Conservation (phyloP, 495 filamentous ascomycete species). For the Trichoderma erinaceum region DNA sequence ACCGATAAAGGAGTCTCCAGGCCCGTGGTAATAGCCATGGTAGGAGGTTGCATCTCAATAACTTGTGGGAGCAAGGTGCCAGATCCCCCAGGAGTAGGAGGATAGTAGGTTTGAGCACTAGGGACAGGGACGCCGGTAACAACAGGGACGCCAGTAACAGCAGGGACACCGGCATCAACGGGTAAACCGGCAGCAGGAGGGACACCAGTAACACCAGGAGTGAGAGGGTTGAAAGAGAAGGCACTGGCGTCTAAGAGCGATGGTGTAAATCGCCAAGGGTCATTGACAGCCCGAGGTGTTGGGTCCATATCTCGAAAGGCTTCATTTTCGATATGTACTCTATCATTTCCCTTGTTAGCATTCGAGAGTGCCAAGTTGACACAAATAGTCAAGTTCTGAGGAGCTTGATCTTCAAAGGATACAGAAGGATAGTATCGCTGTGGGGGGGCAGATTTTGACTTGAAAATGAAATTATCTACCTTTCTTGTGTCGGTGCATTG, state of each 20-base stretch:
- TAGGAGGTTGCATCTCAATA: slow-evolving; percentile 86
- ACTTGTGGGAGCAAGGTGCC: slow-evolving; percentile 80
- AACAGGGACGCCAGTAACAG: not conserved
- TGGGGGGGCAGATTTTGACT: not conserved
- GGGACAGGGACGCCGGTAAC: not conserved
- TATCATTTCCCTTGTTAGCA: not conserved
- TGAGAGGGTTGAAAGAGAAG: slow-evolving; percentile 66
- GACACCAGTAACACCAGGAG: slow-evolving; percentile 39
- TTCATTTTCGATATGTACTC: slow-evolving; percentile 24
- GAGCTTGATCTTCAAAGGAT: not conserved
- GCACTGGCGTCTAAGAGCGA: slow-evolving; percentile 80
- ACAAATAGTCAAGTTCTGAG: not conserved
- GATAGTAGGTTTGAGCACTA: slow-evolving; percentile 73
- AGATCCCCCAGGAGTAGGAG: slow-evolving; percentile 78
- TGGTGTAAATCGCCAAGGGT: slow-evolving; percentile 78
- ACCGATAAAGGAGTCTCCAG: slow-evolving; percentile 82
- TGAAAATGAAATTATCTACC: slow-evolving; percentile 29
- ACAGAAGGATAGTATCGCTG: not conserved
- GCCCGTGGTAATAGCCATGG: slow-evolving; percentile 40
- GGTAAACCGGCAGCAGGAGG: not conserved
- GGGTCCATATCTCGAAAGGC: slow-evolving; percentile 71
- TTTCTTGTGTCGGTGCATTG: slow-evolving; percentile 40
- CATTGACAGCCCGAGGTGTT: slow-evolving; percentile 67
- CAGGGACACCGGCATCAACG: not conserved
- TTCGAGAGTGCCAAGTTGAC: not conserved